A percentile compares a stretch with the other conserved stretches of the same genome.
Evolutionary conservation across 306 rosid species (phyloP).

Genomic region (Prunus padus): DNA sequence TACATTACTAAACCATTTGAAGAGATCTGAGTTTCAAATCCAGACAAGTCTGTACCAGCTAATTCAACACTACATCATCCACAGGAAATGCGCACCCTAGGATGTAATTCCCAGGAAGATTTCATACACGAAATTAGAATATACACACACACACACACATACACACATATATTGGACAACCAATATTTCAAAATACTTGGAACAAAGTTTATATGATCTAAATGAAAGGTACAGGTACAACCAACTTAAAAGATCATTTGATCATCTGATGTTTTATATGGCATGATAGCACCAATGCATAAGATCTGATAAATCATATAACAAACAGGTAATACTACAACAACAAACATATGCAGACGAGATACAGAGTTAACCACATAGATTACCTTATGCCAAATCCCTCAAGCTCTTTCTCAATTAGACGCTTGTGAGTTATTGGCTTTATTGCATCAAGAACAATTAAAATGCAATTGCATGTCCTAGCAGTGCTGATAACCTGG

Average conservation of each 20-base stretch:
- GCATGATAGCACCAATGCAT: not conserved
- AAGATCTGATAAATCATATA: not conserved
- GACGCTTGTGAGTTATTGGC: slow-evolving; percentile 96
- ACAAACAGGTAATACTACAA: not conserved
- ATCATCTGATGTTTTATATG: not conserved
- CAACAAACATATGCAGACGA: slow-evolving; percentile 3
- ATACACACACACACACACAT: no score
- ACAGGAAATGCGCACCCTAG: not conserved
- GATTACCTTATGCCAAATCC: slow-evolving; percentile 97
- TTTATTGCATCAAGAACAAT: slow-evolving; percentile 98
- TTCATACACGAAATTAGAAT: not conserved
- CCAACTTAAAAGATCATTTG: not conserved
- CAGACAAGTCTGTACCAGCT: not conserved
- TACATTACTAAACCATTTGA: not conserved
- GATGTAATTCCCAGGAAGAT: not conserved
- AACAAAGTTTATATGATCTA: not conserved
- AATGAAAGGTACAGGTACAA: not conserved
- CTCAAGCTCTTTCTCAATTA: slow-evolving; percentile 95
- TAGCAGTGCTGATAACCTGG: slow-evolving; percentile 98
- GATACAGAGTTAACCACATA: slow-evolving; percentile 19
- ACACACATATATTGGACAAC: not conserved
- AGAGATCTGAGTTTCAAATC: not conserved
- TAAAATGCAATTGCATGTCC: slow-evolving; percentile 95
- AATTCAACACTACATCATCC: not conserved
- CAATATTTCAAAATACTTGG: not conserved